Conservation (phyloP, 1,284 basidiomycete species). For the Ganoderma sinense region DNA sequence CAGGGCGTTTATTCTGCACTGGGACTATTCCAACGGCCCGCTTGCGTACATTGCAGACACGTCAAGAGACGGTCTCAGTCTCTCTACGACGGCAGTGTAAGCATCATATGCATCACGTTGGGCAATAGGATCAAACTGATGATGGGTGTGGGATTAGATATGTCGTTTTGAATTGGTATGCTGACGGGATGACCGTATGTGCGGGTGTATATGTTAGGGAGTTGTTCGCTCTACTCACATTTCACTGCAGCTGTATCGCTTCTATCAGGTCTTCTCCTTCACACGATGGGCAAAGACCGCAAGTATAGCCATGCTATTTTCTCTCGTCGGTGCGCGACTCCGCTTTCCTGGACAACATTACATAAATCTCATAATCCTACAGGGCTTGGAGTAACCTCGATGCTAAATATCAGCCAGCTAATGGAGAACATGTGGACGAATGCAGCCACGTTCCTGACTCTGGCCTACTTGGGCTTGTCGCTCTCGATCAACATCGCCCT, state of each 20-base stretch:
- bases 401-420: conserved; percentile 33
- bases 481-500: conserved; percentile 39
- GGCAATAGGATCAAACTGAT: background rate
- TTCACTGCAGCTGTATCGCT: conserved; percentile 36
- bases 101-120: conserved; percentile 16
- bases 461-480: conserved; percentile 42
- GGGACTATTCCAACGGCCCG: conserved; percentile 31
- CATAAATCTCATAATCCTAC: background rate
- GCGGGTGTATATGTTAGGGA: background rate
- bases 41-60: conserved; percentile 34
- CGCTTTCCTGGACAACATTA: conserved; percentile 19
- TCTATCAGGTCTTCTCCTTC: conserved; percentile 31
- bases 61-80: conserved; percentile 26
- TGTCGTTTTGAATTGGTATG: conserved; percentile 42
- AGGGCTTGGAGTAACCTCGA: conserved; percentile 38
- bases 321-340: conserved; percentile 30
- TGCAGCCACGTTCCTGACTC: conserved; percentile 29
- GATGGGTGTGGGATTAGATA: conserved; percentile 34
- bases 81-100: conserved; percentile 38
- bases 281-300: background rate
- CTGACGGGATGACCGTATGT: conserved; percentile 43
- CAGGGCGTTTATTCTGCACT: conserved; percentile 32
- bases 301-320: conserved; percentile 12
- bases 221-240: background rate
- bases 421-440: conserved; percentile 34